Base-by-base conservation (phyloP, 2,329 filamentous ascomycete genomes). In the Phialophora chinensis region DNA sequence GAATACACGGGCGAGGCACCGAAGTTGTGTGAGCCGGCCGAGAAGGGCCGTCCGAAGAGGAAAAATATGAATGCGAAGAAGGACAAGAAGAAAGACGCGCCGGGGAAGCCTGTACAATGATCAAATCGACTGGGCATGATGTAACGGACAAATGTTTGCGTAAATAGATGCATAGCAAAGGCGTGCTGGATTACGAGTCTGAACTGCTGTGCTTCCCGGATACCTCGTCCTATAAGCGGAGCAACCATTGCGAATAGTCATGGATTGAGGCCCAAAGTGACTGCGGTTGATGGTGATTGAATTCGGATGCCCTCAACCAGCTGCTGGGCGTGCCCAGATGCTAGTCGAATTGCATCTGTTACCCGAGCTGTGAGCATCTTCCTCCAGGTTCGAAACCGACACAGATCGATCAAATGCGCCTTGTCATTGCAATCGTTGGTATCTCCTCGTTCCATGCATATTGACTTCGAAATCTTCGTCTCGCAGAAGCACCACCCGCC, bases 21-120 rank as follows among this genome's bases (percentile, higher is more conserved):
- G 75, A 80, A 84, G 77, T 80, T 97, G 72, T 97, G 93, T 79
- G 86, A 87, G 73, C 78, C 82, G 72, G 93, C 92, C 50, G 82
- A 87, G 75, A 87, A 90, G 77, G 85, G 86, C 72, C 80, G 88
- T 71, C 90, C 89, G n/a, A 83, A 81, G 68, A 78, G 79, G 71
- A 76, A 76, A 72, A 74, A 76, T 65, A 74, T 69, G 62, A 72
- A 66, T 8, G 31, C 59, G 12, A 61, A 54, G 44, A 59, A 59
- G 49, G 42, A 42, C 44, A 56, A 54, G 33, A 61, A 65, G 33
- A 58, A 58, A 57, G 54, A 65, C 6, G 62, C 71, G 23, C 68
- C 67, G 4, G 71, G 71, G 17, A 73, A 73, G 29, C 71, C 71
- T 54, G 71, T 73, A n/a, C 71, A 71, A 20, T 72, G 60, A 57